A percentile compares a stretch with the other conserved stretches of the same genome.
Conservation (phyloP, 78 protist species). For the Pigoraptor vietnamica region DNA sequence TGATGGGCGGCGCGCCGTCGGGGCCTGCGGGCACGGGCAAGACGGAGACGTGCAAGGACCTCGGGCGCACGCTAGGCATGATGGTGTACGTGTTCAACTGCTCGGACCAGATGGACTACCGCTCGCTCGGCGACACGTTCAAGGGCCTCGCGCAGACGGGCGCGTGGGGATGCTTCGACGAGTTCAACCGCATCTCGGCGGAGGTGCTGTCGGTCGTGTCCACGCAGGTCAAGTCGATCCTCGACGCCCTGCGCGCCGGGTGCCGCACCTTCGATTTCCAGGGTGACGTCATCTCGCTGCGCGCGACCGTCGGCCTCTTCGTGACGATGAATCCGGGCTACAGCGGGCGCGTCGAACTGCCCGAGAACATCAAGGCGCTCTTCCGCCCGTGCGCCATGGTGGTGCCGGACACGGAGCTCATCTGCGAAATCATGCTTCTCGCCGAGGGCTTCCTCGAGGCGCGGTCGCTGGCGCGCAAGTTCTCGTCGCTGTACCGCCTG, state of each 20-base stretch:
- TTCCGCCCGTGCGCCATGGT: slow-evolving; percentile 85
- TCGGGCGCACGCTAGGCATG: slow-evolving; percentile 53
- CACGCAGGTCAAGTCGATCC: slow-evolving; percentile 68
- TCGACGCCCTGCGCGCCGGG: slow-evolving; percentile 38
- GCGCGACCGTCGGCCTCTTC: slow-evolving; percentile 52
- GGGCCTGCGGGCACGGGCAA: slow-evolving; percentile 83
- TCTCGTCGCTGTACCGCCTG: slow-evolving; percentile 65
- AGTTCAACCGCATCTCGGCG: slow-evolving; percentile 61
- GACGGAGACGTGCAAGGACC: slow-evolving; percentile 77
- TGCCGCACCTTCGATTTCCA: slow-evolving; percentile 36
- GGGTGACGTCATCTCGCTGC: slow-evolving; percentile 40
- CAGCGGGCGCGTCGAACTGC: slow-evolving; percentile 83
- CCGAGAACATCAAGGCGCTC: slow-evolving; percentile 86
- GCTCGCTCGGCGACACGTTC: slow-evolving; percentile 61
- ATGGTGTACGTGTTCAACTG: slow-evolving; percentile 71
- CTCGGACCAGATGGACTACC: slow-evolving; percentile 70
- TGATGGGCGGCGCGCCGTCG: slow-evolving; percentile 88
- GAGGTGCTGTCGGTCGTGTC: slow-evolving; percentile 81
- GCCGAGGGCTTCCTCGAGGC: slow-evolving; percentile 76
- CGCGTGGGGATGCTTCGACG: background rate
- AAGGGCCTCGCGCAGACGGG: slow-evolving; percentile 57
- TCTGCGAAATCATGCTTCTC: slow-evolving; percentile 75
- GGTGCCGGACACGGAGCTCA: slow-evolving; percentile 75
- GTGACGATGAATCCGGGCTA: slow-evolving; percentile 91
- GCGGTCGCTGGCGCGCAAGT: slow-evolving; percentile 62